These are phyloP conservation scores for Neopestalotiopsis sp. DNA, from an alignment of 2,329 filamentous ascomycete species.

Conservation along the genomic window DNA sequence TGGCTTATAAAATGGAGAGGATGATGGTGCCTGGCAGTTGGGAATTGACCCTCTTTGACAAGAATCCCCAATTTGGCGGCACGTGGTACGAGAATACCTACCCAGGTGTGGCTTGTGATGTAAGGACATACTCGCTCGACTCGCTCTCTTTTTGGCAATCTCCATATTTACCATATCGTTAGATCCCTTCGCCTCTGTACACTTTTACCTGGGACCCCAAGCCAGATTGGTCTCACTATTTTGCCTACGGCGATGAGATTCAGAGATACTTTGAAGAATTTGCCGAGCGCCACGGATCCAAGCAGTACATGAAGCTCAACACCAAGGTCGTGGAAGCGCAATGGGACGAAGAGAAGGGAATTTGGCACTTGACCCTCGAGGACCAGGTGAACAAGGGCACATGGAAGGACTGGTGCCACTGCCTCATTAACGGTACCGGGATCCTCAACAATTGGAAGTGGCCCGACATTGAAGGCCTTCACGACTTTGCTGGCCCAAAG, in stretches of 20 bases:
- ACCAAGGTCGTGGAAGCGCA: conserved; percentile 45
- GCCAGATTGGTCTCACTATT: conserved; percentile 36
- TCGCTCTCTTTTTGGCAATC: not conserved
- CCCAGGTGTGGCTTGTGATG: conserved; percentile 26
- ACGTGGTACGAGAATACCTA: conserved; percentile 35
- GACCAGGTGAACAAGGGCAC: conserved; percentile 25
- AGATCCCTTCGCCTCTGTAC: conserved; percentile 25
- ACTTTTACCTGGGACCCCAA: conserved; percentile 32
- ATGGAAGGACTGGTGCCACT: conserved; percentile 46
- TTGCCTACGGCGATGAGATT: conserved; percentile 32
- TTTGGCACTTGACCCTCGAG: conserved; percentile 40
- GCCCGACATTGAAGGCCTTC: conserved; percentile 56
- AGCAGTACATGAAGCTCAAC: conserved; percentile 48
- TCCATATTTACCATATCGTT: not conserved
- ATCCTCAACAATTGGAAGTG: conserved; percentile 57
- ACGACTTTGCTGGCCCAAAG: conserved; percentile 55
- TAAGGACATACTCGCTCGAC: not conserved
- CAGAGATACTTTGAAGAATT: conserved; percentile 38
- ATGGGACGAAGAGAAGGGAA: conserved; percentile 48
- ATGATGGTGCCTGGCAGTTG: conserved; percentile 32
- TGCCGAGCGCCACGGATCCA: conserved; percentile 35
- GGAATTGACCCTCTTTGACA: conserved; percentile 38
- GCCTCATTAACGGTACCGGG: conserved; percentile 53
- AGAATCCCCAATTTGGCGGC: conserved; percentile 35
- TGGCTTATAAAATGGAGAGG: conserved; percentile 36